Percentiles rank a stretch among this genome's conserved stretches.
Evolutionary conservation across 164 flowering plant genomes (phyloP).

Genomic region (Saururus chinensis): DNA sequence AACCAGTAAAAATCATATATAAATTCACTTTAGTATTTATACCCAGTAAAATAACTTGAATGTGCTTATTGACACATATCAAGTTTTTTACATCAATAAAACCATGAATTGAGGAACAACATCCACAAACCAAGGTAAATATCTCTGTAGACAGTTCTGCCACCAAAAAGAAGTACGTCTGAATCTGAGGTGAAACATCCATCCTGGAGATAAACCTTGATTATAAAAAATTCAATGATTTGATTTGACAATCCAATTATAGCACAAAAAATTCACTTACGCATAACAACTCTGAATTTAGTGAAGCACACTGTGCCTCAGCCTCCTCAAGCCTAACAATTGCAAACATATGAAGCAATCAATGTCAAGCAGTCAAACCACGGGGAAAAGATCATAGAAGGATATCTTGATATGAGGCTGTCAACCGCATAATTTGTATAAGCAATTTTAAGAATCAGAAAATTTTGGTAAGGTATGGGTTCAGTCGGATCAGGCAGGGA

Average conservation of each 20-base stretch:
- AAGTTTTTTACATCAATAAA: neutral
- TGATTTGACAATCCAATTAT: neutral
- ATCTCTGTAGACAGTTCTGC: conserved; percentile 86
- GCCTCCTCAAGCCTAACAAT: conserved; percentile 78
- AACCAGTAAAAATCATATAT: too few species aligned
- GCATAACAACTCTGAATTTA: conserved; percentile 70
- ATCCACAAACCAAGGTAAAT: conserved; percentile 67
- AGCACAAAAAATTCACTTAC: conserved; percentile 32
- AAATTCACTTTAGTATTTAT: too few species aligned
- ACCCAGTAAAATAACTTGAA: neutral
- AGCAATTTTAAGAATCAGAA: neutral
- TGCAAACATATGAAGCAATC: neutral
- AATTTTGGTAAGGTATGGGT: too few species aligned
- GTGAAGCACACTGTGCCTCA: conserved; percentile 90
- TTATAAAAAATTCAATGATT: neutral
- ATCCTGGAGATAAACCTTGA: conserved; percentile 43
- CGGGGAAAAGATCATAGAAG: neutral
- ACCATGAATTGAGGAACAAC: neutral
- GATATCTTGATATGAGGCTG: neutral
- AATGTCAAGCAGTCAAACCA: neutral
- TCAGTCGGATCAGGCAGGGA: too few species aligned
- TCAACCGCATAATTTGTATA: neutral
- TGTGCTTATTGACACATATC: neutral
- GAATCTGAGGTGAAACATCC: conserved; percentile 95
- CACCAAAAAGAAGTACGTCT: conserved; percentile 92